A percentile compares a stretch with the other conserved stretches of the same genome.
Evolutionary conservation across 805 yeast genomes (phyloP).

Genomic region (Saturnispora mendoncae): DNA sequence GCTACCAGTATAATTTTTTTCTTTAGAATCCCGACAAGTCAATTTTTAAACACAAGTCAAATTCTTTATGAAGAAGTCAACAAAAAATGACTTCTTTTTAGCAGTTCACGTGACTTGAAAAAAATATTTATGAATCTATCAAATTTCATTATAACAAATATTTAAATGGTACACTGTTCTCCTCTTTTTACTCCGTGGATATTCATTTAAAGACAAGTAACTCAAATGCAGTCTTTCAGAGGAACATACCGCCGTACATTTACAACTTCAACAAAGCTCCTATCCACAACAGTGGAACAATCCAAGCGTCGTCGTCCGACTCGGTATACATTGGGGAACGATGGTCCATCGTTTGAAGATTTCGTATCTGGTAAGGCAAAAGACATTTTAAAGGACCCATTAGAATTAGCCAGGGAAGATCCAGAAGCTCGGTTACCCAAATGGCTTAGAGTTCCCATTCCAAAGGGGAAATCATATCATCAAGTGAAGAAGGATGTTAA

Average conservation of each 20-base stretch:
- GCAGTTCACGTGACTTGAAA: too few species aligned
- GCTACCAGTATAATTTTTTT: neutral
- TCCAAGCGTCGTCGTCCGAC: slow-evolving; percentile 32
- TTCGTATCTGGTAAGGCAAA: slow-evolving; percentile 78
- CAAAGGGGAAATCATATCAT: slow-evolving; percentile 83
- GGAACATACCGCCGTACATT: neutral
- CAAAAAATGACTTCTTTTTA: too few species aligned
- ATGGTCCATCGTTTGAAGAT: slow-evolving; percentile 92
- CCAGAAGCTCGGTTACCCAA: slow-evolving; percentile 70
- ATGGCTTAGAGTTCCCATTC: slow-evolving; percentile 94
- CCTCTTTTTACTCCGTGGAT: too few species aligned
- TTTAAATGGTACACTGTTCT: too few species aligned
- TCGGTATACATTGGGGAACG: slow-evolving; percentile 45
- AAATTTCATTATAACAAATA: too few species aligned
- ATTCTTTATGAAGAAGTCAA: too few species aligned
- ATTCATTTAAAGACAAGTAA: too few species aligned
- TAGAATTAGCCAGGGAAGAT: slow-evolving; percentile 62
- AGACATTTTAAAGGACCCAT: slow-evolving; percentile 58
- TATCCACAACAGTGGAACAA: neutral
- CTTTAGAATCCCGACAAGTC: too few species aligned
- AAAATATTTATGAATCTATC: too few species aligned
- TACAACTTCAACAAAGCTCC: neutral
- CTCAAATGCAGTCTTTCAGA: neutral
- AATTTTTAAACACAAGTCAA: too few species aligned
- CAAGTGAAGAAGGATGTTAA: slow-evolving; percentile 77